Conservation (phyloP, 352 stramenopile genomes). For the Phytophthora lateralis region DNA sequence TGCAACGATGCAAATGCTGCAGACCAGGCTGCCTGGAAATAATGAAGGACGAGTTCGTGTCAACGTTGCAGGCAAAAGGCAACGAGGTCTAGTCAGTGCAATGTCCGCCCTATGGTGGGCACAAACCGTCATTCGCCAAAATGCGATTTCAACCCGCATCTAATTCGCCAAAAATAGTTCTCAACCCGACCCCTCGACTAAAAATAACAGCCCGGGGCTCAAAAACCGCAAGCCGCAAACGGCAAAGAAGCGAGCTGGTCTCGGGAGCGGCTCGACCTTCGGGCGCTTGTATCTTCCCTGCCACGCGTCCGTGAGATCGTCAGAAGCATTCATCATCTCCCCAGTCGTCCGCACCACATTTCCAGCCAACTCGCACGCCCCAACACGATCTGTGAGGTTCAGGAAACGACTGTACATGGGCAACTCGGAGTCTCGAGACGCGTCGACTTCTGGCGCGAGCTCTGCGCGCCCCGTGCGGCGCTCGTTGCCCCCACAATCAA, state of each 20-base stretch:
- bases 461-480: constrained; percentile 12
- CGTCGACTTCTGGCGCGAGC: constrained; percentile 28
- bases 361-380: background rate
- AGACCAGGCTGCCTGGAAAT: background rate
- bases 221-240: constrained; percentile 21
- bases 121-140: constrained; percentile 20
- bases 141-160: background rate
- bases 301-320: background rate
- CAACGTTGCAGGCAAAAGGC: constrained; percentile 2
- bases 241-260: constrained; percentile 10
- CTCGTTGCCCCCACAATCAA: constrained; percentile 25
- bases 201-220: constrained; percentile 15
- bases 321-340: constrained; percentile 12
- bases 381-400: constrained; percentile 12
- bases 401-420: constrained; percentile 48
- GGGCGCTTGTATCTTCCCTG: constrained; percentile 14
- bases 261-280: constrained; percentile 21
- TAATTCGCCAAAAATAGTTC: constrained; percentile 16
- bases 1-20: background rate
- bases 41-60: background rate
- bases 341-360: constrained; percentile 1
- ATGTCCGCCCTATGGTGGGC: constrained; percentile 23
- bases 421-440: constrained; percentile 56
- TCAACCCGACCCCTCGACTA: constrained; percentile 27
- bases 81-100: constrained; percentile 34